These are phyloP conservation scores for Gentiana dahurica DNA, from an alignment of 257 asterid genomes.

Conservation along the genomic window DNA sequence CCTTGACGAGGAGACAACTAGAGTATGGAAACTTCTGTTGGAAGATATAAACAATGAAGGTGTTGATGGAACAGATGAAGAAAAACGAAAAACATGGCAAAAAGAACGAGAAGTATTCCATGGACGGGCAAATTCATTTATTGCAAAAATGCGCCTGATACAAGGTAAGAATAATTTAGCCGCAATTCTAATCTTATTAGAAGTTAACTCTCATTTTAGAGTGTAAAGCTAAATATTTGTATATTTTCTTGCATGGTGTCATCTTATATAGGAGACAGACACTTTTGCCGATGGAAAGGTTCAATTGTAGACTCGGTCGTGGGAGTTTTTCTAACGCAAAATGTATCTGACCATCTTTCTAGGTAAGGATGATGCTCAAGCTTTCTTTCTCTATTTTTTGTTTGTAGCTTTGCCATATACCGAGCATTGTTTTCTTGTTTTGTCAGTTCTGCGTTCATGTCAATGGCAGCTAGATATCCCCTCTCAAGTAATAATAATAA, in stretches of 20 bases:
- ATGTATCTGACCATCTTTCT: constrained; percentile 67
- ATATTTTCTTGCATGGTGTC: constrained; percentile 2
- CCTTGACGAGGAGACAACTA: constrained; percentile 21
- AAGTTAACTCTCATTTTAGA: not conserved
- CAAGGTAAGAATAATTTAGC: constrained; percentile 23
- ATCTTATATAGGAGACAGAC: constrained; percentile 45
- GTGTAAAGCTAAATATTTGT: not conserved
- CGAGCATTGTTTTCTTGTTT: not conserved
- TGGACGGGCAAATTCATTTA: constrained; percentile 16
- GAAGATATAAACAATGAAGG: constrained; percentile 12
- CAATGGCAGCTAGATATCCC: not conserved
- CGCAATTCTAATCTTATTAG: not conserved
- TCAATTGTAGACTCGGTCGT: constrained; percentile 70
- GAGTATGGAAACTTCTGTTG: constrained; percentile 27
- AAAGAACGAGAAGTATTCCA: constrained; percentile 13
- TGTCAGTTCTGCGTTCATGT: constrained; percentile 3
- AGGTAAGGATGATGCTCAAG: constrained; percentile 23
- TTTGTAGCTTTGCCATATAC: not conserved
- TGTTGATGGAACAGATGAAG: constrained; percentile 14
- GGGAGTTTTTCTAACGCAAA: constrained; percentile 72
- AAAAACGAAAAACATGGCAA: constrained; percentile 19
- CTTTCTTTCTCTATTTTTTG: not conserved
- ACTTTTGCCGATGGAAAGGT: constrained; percentile 73
- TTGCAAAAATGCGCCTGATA: constrained; percentile 23
- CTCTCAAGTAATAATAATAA: no score